Evolutionary conservation across 1,139 yeast genomes (phyloP).

Genomic region (Candida buenavistaensis): DNA sequence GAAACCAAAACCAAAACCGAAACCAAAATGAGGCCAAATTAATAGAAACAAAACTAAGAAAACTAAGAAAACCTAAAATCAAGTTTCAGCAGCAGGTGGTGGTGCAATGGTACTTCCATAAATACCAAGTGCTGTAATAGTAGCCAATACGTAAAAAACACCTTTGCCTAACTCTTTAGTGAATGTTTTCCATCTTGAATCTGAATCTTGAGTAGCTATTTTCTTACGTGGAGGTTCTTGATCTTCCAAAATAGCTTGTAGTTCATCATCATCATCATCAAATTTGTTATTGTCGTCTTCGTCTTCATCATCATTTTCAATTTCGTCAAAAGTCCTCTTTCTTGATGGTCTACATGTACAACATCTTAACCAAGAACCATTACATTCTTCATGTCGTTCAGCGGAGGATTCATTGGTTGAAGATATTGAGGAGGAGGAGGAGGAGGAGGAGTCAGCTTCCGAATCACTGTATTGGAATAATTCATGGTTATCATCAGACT

Average conservation of each 20-base stretch:
- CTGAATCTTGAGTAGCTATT: slow-evolving; percentile 7
- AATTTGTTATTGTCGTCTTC: too few relatives aligned
- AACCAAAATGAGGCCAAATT: too few relatives aligned
- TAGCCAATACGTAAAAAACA: slow-evolving; percentile 31
- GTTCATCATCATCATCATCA: slow-evolving; percentile 7
- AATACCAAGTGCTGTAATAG: slow-evolving; percentile 39
- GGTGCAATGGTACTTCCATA: slow-evolving; percentile 31
- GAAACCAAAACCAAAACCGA: too few relatives aligned
- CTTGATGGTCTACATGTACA: not conserved
- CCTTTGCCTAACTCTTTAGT: slow-evolving; percentile 39
- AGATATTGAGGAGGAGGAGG: too few relatives aligned
- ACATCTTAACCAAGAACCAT: too few relatives aligned
- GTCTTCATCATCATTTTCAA: slow-evolving; percentile 9
- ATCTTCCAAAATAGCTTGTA: not conserved
- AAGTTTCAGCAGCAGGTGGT: slow-evolving; percentile 1
- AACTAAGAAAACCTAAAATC: too few relatives aligned
- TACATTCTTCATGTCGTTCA: too few relatives aligned
- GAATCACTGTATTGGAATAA: too few relatives aligned
- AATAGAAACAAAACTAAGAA: too few relatives aligned
- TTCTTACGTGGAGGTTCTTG: slow-evolving; percentile 15
- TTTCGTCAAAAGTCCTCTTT: slow-evolving; percentile 10
- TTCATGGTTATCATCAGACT: too few relatives aligned
- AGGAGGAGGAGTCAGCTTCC: too few relatives aligned
- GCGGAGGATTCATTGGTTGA: too few relatives aligned
- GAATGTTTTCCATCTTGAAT: slow-evolving; percentile 19